phyloP scores from a whole-genome alignment of 495 filamentous ascomycete genomes.

The Talaromyces ruber region DNA sequence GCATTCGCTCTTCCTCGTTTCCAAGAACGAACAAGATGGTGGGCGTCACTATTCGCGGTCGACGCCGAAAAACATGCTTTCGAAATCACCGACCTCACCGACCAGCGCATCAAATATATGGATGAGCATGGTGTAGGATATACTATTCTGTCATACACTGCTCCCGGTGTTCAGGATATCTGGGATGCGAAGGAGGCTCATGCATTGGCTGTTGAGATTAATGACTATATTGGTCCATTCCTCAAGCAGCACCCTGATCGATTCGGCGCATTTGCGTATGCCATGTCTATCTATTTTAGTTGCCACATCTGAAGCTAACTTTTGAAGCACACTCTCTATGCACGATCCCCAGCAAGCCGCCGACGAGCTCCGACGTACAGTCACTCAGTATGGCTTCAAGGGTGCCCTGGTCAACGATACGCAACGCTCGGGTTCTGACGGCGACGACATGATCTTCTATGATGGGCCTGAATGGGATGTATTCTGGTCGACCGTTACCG shows the following conservation, averaged over 20 bases:
- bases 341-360: constrained; percentile 46
- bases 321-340: constrained; percentile 39
- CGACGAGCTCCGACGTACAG: constrained; percentile 44
- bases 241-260: constrained; percentile 41
- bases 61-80: constrained; percentile 31
- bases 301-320: not conserved
- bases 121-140: constrained; percentile 53
- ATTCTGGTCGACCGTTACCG: constrained; percentile 48
- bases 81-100: constrained; percentile 42
- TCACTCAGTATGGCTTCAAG: constrained; percentile 47
- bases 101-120: constrained; percentile 40
- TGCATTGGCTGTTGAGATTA: constrained; percentile 39
- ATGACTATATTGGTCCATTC: constrained; percentile 48
- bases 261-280: constrained; percentile 48
- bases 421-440: constrained; percentile 35
- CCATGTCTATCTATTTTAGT: not conserved
- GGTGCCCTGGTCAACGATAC: constrained; percentile 55
- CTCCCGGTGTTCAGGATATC: constrained; percentile 51
- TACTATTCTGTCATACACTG: constrained; percentile 48
- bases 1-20: constrained; percentile 41
- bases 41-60: constrained; percentile 30
- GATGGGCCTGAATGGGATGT: constrained; percentile 45
- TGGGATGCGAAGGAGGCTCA: constrained; percentile 37
- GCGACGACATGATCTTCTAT: constrained; percentile 52
- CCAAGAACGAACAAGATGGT: constrained; percentile 39